A percentile compares a stretch with the other conserved stretches of the same genome.
These are phyloP conservation scores for Chytridium lagenaria DNA, from an alignment of 371 early-diverging fungal genomes.

Conservation along the genomic window DNA sequence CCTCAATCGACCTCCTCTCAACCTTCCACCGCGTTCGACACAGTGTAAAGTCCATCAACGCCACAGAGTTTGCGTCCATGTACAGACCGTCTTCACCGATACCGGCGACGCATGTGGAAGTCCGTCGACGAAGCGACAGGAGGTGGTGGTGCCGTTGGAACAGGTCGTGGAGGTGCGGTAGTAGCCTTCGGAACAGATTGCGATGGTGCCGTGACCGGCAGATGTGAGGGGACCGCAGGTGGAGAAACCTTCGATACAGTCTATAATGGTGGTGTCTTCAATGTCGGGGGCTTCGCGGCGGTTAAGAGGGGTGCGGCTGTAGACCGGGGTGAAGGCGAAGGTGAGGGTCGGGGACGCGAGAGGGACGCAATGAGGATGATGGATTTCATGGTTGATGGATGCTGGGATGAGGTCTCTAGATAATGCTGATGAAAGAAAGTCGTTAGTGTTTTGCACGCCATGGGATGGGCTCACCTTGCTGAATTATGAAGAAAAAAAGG, in stretches of 20 bases:
- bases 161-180: neutral
- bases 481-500: no score
- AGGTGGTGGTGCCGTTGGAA: neutral
- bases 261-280: neutral
- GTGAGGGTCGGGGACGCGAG: neutral
- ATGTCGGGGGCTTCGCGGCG: neutral
- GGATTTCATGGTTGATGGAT: no score
- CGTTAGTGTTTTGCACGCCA: no score
- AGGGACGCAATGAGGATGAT: no score
- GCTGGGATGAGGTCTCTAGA: no score
- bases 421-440: no score
- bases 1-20: neutral
- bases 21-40: neutral
- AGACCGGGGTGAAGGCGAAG: neutral
- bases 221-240: constrained; percentile 5
- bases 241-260: neutral
- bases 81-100: neutral
- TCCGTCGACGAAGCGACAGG: neutral
- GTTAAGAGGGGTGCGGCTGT: neutral
- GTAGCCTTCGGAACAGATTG: neutral
- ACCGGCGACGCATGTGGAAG: neutral
- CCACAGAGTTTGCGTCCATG: neutral
- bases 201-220: neutral
- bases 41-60: neutral
- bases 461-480: no score